Evolutionary conservation across 176 grass and related monocot species (phyloP), one percentile per base, ranked within the genome.

Genomic region (Carex scoparia): DNA sequence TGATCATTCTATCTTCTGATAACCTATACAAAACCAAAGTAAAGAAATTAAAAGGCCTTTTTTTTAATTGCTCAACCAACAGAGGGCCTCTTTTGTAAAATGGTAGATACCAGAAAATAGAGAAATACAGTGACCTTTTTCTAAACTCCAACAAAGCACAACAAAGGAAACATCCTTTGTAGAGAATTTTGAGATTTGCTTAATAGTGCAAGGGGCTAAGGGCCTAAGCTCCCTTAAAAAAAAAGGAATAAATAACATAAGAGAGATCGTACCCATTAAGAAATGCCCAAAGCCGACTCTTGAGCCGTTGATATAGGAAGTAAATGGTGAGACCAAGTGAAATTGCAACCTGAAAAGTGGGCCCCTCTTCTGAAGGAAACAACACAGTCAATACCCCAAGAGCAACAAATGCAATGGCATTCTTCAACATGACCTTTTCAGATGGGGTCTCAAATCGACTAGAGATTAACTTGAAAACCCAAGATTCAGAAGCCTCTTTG

Each of bases 301-400:
- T 88, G 66, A 98, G 68, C 71, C 91, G 90, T 71, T 89, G 82
- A 86, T 95, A 89, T 81, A 95, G 87, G 87, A 99, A 99, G 89
- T 92, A 99, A 83, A 99, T 87, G 80, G 92, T 90, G 83, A 89
- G 85, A 27, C 87, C 91, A 84, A 94, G 91, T 61, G 96, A 99
- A 74, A 94, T 35, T 42, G 87, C 81, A 81, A 99, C 93, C 84
- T 99, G 96, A 16, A 95, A 87, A 83, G 96, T 95, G 80, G 96
- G 93, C 32, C 96, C 96, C 62, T 95, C 93, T 94, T 95, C 93
- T 5, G 91, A 92, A 82, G 96, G 93, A 89, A 92, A 94, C 65
- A 82, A 55, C 86, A 93, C 87, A 28, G 91, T 99, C 49, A 95
- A 90, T 3, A 84, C 71, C 81, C 86, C 93, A 73, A 99, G 91